Percentiles rank a stretch among this genome's conserved stretches.
Evolutionary conservation across 345 rosid species (phyloP).

Genomic region (Fremontodendron californicum): DNA sequence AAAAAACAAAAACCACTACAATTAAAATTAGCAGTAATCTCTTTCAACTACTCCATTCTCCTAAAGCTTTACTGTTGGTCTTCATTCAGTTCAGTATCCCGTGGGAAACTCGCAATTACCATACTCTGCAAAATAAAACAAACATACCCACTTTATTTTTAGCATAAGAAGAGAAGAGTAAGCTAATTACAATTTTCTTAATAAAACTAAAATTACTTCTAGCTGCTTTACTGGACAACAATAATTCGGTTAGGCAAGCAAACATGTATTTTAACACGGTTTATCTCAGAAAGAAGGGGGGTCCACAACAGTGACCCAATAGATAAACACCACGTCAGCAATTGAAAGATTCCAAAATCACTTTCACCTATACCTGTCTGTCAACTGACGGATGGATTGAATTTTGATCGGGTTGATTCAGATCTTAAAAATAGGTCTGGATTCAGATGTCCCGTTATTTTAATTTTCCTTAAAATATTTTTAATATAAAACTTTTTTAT

Average conservation of each 20-base stretch:
- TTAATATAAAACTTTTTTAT: too few relatives aligned
- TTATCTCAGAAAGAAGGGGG: background rate
- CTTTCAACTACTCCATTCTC: background rate
- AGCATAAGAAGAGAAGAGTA: too few relatives aligned
- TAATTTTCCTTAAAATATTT: too few relatives aligned
- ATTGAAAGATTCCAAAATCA: background rate
- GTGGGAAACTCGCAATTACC: slow-evolving; percentile 63
- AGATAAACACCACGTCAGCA: background rate
- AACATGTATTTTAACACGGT: background rate
- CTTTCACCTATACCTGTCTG: too few relatives aligned
- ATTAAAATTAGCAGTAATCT: background rate
- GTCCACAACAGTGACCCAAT: background rate
- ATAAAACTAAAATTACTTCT: too few relatives aligned
- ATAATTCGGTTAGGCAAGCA: background rate
- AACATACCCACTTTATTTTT: too few relatives aligned
- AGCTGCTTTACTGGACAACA: background rate
- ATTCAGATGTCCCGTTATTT: too few relatives aligned
- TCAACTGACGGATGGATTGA: too few relatives aligned
- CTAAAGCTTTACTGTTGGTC: background rate
- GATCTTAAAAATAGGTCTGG: too few relatives aligned
- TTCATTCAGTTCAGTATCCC: slow-evolving; percentile 41
- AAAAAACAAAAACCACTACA: background rate
- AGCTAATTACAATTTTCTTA: too few relatives aligned
- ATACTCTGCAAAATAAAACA: slow-evolving; percentile 52
- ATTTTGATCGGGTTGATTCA: too few relatives aligned